Evolutionary conservation across 768 basidiomycete genomes (phyloP).

Genomic region (Rhodotorula kratochvilovae): DNA sequence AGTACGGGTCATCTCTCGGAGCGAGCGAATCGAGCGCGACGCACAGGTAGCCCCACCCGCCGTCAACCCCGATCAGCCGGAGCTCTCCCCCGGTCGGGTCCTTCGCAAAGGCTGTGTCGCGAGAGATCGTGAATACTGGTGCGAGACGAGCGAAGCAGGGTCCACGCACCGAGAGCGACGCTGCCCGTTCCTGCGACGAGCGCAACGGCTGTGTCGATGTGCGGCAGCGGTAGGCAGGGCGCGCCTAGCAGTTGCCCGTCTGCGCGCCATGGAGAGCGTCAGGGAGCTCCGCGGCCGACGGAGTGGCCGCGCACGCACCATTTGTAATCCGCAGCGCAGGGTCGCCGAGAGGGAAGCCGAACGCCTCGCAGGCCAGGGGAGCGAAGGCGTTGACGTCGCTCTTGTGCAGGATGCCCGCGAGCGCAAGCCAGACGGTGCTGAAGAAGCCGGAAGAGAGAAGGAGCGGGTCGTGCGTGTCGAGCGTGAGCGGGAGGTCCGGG

Average conservation of each 20-base stretch:
- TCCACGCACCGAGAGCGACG: conserved; percentile 29
- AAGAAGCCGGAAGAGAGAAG: conserved; percentile 35
- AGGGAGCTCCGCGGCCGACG: not conserved
- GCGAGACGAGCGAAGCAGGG: no score
- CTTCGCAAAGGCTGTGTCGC: not conserved
- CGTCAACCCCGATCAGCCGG: conserved; percentile 37
- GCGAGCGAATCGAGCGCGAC: not conserved
- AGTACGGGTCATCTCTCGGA: not conserved
- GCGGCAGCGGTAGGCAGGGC: conserved; percentile 31
- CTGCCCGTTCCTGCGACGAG: conserved; percentile 47
- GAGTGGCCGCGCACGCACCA: conserved; percentile 42
- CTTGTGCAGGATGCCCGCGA: conserved; percentile 41
- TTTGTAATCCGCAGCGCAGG: conserved; percentile 42
- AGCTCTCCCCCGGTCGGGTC: conserved; percentile 40
- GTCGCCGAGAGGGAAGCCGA: conserved; percentile 28
- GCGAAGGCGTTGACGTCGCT: conserved; percentile 38
- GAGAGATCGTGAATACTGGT: no score
- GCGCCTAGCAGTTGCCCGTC: conserved; percentile 47
- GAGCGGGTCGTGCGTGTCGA: not conserved
- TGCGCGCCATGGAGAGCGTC: not conserved
- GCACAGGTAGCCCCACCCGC: conserved; percentile 47
- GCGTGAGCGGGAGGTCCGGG: not conserved
- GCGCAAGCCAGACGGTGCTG: conserved; percentile 44
- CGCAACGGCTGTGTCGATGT: conserved; percentile 42
- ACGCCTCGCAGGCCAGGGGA: conserved; percentile 28